Evolutionary conservation across 805 yeast genomes (phyloP), one percentile per base, ranked within the genome.

Genomic region (Pichia eremophila): DNA sequence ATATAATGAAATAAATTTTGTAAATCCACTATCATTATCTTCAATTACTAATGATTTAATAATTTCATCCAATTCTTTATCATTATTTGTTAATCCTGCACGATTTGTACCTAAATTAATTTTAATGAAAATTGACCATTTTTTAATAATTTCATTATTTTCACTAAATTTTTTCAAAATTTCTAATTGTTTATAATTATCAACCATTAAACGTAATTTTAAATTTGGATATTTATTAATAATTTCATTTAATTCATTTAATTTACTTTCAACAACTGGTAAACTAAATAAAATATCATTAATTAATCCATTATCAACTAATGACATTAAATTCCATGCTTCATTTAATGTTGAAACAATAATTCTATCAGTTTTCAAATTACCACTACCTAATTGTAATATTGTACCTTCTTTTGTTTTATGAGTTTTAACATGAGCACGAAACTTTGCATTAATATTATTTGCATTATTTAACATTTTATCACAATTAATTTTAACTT

Each of bases 391-490:
- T 58, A 81, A 59, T 63, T 81, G 85, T 39, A 74, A 60, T 22
- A 61, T 55, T 3, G 79, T 67, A 8, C 85, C 89, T 54, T 80
- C 83, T 10, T 69, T 53, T 1, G 85, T 74, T 60, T 85, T 85
- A 60, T 83, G 89, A 0, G 93, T 85, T 62, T 85, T 85, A 22
- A 85, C 78, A 80, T 28, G 79, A 4, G 85, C 82, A 50, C 95
- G 69, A 59, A 84, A 83, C 18, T 62, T 67, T 3, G 57, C 59
- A 28, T 56, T 53, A 11, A 79, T 56, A 1, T 59, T 57, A 2
- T 51, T 45, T 0, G 80, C 76, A 47, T 70, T 70, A 6, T 57
- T 54, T 10, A 78, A 66, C 85, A 81, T 78, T 31, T 60, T 61
- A 11, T 63, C 64, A 52, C 79, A 71, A 57, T 81, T 81, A 17